Conservation (phyloP, 371 early-diverging fungal species). For the Mucor ambiguus region DNA sequence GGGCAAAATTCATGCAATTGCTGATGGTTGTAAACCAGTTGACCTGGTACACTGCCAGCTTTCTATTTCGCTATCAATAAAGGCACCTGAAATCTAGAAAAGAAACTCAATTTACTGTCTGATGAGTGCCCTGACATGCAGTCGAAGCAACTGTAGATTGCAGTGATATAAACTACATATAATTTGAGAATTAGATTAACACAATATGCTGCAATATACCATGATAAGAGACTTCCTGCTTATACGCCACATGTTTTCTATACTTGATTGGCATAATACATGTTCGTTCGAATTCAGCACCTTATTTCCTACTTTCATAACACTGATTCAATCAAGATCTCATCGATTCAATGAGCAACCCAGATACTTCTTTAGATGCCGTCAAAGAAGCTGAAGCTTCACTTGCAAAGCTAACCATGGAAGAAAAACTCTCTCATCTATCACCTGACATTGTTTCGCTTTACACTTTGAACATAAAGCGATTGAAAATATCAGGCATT, state of each 20-base stretch:
- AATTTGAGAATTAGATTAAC: too few relatives aligned
- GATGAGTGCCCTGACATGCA: too few relatives aligned
- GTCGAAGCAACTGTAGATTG: too few relatives aligned
- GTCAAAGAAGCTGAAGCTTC: background rate
- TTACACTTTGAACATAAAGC: background rate
- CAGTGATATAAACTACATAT: too few relatives aligned
- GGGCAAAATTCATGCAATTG: too few relatives aligned
- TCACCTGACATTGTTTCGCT: background rate
- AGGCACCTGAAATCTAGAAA: background rate
- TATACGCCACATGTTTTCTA: too few relatives aligned
- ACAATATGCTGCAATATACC: too few relatives aligned
- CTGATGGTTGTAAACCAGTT: background rate
- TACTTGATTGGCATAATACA: too few relatives aligned
- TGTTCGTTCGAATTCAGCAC: too few relatives aligned
- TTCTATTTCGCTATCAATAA: background rate
- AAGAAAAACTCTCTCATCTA: background rate
- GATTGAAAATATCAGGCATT: background rate
- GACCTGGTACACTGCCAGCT: background rate
- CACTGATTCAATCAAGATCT: background rate
- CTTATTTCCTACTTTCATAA: background rate
- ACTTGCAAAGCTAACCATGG: background rate
- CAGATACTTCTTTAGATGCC: background rate
- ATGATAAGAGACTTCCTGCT: too few relatives aligned
- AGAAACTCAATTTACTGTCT: background rate
- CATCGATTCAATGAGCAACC: background rate